phyloP scores from a whole-genome alignment of 495 filamentous ascomycete genomes.

The Daldinia vernicosa region DNA sequence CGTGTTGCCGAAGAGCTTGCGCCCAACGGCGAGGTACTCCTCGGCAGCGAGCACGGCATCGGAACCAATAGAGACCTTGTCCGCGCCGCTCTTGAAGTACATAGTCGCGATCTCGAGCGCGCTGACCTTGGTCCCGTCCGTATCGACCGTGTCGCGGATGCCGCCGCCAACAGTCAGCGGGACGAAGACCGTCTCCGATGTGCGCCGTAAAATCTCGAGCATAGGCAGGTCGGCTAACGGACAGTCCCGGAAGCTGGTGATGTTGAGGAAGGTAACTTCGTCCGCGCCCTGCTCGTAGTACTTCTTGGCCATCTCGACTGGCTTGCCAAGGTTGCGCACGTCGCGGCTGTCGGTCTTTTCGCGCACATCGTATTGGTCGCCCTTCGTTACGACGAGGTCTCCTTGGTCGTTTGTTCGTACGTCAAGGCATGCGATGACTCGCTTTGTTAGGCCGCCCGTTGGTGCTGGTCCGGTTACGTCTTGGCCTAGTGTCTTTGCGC shows the following conservation, averaged over 20 bases:
- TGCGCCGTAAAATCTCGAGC: conserved; percentile 88
- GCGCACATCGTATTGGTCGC: conserved; percentile 99
- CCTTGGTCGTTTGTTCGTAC: conserved; percentile 96
- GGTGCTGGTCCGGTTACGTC: conserved; percentile 35
- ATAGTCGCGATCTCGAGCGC: conserved; percentile 93
- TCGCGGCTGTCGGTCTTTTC: conserved; percentile 80
- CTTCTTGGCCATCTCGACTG: conserved; percentile 89
- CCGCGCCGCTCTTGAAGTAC: conserved; percentile 98
- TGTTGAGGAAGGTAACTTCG: conserved; percentile 97
- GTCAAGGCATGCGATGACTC: conserved; percentile 95
- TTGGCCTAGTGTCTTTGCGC: conserved; percentile 52
- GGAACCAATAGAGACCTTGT: conserved; percentile 97
- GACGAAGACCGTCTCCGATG: conserved; percentile 95
- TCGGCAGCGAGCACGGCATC: conserved; percentile 94
- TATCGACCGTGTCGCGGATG: conserved; percentile 88
- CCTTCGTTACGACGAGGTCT: conserved; percentile 96
- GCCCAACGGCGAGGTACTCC: conserved; percentile 77
- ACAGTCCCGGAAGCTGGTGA: conserved; percentile 95
- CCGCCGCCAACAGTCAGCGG: conserved; percentile 95
- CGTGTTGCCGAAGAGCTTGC: conserved; percentile 76
- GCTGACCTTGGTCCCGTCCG: conserved; percentile 84
- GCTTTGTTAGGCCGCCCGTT: conserved; percentile 77
- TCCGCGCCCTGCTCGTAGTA: conserved; percentile 98
- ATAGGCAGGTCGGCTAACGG: conserved; percentile 91
- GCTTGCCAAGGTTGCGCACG: conserved; percentile 94